Percentiles rank a stretch among this genome's conserved stretches.
Evolutionary conservation across 768 basidiomycete species (phyloP).

Genomic region (Strobilomyces dryophilus): DNA sequence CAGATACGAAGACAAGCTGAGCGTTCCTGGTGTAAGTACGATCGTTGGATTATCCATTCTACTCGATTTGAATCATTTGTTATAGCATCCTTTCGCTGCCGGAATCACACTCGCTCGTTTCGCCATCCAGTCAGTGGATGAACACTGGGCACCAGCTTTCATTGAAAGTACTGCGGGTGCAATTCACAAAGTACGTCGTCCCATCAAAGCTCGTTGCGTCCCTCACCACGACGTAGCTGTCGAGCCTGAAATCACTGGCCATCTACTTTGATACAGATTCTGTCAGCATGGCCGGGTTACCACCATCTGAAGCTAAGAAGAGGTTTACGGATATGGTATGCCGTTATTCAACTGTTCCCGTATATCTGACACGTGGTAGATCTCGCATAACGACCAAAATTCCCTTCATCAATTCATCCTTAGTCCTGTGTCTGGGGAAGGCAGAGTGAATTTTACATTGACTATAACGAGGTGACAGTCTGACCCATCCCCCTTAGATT

Average conservation of each 20-base stretch:
- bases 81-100: slow-evolving; percentile 89
- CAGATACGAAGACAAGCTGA: slow-evolving; percentile 92
- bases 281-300: slow-evolving; percentile 65
- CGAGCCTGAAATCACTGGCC: slow-evolving; percentile 80
- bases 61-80: neutral
- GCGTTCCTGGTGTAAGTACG: slow-evolving; percentile 79
- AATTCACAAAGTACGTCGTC: slow-evolving; percentile 73
- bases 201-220: neutral
- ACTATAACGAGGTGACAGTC: neutral
- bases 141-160: slow-evolving; percentile 84
- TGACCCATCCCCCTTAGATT: slow-evolving; percentile 42
- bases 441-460: slow-evolving; percentile 52
- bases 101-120: slow-evolving; percentile 88
- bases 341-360: neutral
- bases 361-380: slow-evolving; percentile 32
- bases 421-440: slow-evolving; percentile 94
- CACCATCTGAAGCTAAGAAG: slow-evolving; percentile 59
- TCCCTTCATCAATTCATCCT: slow-evolving; percentile 84
- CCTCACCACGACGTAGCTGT: slow-evolving; percentile 49
- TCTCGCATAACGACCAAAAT: slow-evolving; percentile 43
- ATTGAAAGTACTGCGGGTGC: slow-evolving; percentile 84
- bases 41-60: neutral
- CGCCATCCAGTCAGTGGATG: slow-evolving; percentile 84
- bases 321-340: slow-evolving; percentile 72
- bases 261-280: slow-evolving; percentile 96